Evolutionary conservation across 441 rosid genomes (phyloP).

Genomic region (Cnidoscolus chayamansa): DNA sequence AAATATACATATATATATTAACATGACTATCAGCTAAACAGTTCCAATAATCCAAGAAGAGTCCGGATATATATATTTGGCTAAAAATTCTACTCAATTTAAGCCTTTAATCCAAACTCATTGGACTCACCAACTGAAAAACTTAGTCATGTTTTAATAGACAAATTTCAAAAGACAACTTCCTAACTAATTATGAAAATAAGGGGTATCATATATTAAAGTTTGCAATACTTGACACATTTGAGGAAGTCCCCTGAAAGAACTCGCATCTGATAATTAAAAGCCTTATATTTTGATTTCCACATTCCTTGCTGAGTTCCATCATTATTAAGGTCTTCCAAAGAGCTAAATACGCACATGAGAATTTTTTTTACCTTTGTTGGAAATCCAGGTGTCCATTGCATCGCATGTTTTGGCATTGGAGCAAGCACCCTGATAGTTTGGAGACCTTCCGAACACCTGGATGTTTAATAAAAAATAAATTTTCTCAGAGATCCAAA

Average conservation of each 20-base stretch:
- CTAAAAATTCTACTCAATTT: background rate
- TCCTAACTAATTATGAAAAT: background rate
- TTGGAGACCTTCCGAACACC: conserved; percentile 87
- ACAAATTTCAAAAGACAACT: background rate
- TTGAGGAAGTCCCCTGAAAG: background rate
- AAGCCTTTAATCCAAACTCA: background rate
- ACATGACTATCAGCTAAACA: background rate
- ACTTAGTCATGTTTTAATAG: background rate
- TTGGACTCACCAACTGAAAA: background rate
- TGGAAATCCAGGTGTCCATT: conserved; percentile 86
- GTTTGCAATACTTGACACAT: background rate
- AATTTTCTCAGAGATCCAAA: background rate
- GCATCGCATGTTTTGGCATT: conserved; percentile 77
- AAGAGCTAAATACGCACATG: background rate
- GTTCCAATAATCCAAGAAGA: background rate
- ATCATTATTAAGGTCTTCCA: background rate
- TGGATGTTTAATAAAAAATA: conserved; percentile 29
- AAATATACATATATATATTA: background rate
- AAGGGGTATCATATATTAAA: background rate
- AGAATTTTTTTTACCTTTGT: conserved; percentile 58
- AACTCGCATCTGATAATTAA: background rate
- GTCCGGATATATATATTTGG: too few species aligned
- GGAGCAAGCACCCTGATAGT: conserved; percentile 88
- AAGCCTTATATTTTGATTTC: conserved; percentile 1
- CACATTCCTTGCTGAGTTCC: background rate